These are phyloP conservation scores for Favolaschia claudopus DNA, from an alignment of 768 basidiomycete genomes.

Conservation along the genomic window DNA sequence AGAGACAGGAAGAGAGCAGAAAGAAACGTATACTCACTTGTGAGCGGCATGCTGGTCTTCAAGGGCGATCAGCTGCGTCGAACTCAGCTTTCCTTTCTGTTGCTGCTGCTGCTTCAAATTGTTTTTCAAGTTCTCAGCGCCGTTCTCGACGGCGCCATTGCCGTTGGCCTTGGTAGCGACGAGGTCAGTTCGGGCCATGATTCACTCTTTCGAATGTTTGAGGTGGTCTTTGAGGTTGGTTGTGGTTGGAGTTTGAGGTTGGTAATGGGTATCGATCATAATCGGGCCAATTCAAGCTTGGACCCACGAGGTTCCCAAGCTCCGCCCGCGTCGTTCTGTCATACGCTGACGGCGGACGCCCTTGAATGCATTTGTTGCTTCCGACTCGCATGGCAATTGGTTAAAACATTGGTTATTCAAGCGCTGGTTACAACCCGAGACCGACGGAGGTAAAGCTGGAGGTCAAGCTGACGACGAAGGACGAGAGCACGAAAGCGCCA, in stretches of 20 bases:
- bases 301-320: no score
- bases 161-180: conserved; percentile 15
- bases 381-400: no score
- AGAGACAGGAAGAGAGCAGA: conserved; percentile 19
- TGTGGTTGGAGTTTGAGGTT: not conserved
- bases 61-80: conserved; percentile 77
- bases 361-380: no score
- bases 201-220: not conserved
- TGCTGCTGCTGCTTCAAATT: conserved; percentile 19
- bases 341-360: no score
- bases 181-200: conserved; percentile 12
- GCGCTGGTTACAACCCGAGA: no score
- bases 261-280: not conserved
- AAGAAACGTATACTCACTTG: conserved; percentile 67
- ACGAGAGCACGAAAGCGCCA: no score
- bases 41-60: conserved; percentile 88
- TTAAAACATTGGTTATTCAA: no score
- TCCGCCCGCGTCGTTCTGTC: not conserved
- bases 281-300: no score
- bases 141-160: conserved; percentile 19
- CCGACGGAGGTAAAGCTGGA: no score
- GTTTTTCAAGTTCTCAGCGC: no score
- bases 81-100: conserved; percentile 44
- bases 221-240: conserved; percentile 4
- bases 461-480: no score